Evolutionary conservation across 73 alveolate genomes (phyloP), one percentile per base, ranked within the genome.

Genomic region (Uronychia setigera): DNA sequence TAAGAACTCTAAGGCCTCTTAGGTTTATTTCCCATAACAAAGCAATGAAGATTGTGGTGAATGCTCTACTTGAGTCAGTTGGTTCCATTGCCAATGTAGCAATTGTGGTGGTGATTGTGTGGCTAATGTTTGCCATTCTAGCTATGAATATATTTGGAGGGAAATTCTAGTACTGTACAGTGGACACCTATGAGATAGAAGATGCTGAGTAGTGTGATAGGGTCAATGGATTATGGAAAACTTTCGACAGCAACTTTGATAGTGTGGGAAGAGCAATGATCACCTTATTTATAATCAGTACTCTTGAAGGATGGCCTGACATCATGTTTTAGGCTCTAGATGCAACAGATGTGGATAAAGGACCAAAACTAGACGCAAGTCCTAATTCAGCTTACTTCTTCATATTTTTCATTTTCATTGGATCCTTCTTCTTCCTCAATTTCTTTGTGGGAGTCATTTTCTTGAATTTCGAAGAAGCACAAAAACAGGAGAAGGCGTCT

Each of bases 291-390:
- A 93, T 96, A 46, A 79, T 96, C 83, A 81, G 93, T 35, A 93
- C 97, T 34, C 88, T 87, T 33, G 99, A 97, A 92, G 99, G 98
- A 28, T 97, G 99, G 99, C 98, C 99, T 13, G 96, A 92, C 30
- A 84, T 93, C 35, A 96, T 97, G 99, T 89, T 59, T 74, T 84
- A 84, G 59, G 85, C 86, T 60, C 34, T 85, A 13, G 82, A 85
- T 46, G 0, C 82, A 29, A 26, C 29, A 25, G 92, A 78, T 27
- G 30, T 35, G 11, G 92, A 78, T 1, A 57, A 11, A 19, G 92
- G 92, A 9, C 92, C 92, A 1, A 81, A 59, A 35, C 13, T 35
- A 1, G 60, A 85, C 60, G 74, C 58, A 11, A 27, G 81, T 58
- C 86, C 87, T 0, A 0, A 11, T 1, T 33, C 80, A 46, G 92